A percentile compares a stretch with the other conserved stretches of the same genome.
Conservation (phyloP, 441 rosid genomes). For the Mallotus repandus region DNA sequence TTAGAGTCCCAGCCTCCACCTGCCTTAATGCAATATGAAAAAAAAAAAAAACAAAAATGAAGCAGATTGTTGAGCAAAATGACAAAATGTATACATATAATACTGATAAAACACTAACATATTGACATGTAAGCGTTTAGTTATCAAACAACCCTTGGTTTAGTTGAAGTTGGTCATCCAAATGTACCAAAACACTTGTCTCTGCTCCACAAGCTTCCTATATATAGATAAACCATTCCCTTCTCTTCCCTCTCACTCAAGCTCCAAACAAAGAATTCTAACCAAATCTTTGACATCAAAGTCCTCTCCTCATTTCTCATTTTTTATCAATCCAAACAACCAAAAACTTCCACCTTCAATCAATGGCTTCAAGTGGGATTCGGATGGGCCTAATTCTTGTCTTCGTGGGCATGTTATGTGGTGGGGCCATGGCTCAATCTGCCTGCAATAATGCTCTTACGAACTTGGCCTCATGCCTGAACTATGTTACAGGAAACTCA, state of each 20-base stretch:
- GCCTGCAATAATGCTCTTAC: constrained; percentile 28
- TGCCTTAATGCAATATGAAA: too few species aligned
- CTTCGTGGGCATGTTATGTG: constrained; percentile 30
- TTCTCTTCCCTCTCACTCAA: constrained; percentile 2
- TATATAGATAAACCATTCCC: constrained; percentile 12
- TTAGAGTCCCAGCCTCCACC: too few species aligned
- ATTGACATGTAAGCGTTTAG: too few species aligned
- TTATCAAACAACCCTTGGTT: constrained; percentile 4
- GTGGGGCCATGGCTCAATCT: constrained; percentile 36
- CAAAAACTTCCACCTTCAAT: not conserved
- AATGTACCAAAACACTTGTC: constrained; percentile 29
- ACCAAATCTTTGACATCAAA: constrained; percentile 18
- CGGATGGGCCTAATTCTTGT: constrained; percentile 32
- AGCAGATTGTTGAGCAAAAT: not conserved
- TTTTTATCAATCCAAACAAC: constrained; percentile 7
- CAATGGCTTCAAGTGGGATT: constrained; percentile 40
- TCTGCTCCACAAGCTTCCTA: constrained; percentile 10
- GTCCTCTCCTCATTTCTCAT: not conserved
- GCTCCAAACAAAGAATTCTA: constrained; percentile 26
- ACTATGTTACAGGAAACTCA: constrained; percentile 46
- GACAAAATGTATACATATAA: not conserved
- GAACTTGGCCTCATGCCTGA: constrained; percentile 42
- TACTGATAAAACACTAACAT: too few species aligned
- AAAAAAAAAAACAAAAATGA: not conserved
- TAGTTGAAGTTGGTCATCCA: constrained; percentile 37